These are phyloP conservation scores for Russula foetens DNA, from an alignment of 768 basidiomycete genomes.

Conservation along the genomic window DNA sequence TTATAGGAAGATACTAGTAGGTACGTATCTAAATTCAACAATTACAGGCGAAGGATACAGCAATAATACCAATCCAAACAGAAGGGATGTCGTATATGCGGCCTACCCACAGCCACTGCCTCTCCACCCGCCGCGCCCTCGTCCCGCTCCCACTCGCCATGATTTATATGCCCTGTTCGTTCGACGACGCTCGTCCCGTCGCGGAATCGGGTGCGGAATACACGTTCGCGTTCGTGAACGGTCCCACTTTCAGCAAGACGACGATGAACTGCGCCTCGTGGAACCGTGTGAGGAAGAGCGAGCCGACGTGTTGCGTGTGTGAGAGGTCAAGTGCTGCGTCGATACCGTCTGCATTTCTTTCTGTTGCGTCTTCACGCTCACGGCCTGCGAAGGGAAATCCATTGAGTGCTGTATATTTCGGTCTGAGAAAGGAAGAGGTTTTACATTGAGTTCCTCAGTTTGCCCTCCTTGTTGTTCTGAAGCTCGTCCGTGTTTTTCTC, in stretches of 20 bases:
- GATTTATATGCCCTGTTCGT: constrained; percentile 52
- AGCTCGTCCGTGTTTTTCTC: constrained; percentile 98
- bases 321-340: constrained; percentile 95
- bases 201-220: constrained; percentile 88
- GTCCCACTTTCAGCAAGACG: constrained; percentile 91
- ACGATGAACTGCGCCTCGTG: constrained; percentile 98
- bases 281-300: constrained; percentile 95
- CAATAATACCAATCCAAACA: background rate
- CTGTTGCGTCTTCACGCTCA: constrained; percentile 76
- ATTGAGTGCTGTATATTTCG: background rate
- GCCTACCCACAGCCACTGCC: background rate
- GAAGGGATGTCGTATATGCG: background rate
- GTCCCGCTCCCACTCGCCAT: constrained; percentile 1
- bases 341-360: constrained; percentile 91
- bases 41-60: background rate
- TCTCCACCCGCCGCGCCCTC: background rate
- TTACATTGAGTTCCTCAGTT: constrained; percentile 85
- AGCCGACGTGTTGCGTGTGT: constrained; percentile 95
- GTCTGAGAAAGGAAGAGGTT: background rate
- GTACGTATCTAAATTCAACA: background rate
- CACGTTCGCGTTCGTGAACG: constrained; percentile 97
- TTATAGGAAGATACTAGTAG: background rate
- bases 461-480: constrained; percentile 97
- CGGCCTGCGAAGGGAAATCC: constrained; percentile 39
- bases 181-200: constrained; percentile 93